Percentiles rank a stretch among this genome's conserved stretches.
Conservation (phyloP, 2,329 filamentous ascomycete genomes). For the Didymella pinodella region DNA sequence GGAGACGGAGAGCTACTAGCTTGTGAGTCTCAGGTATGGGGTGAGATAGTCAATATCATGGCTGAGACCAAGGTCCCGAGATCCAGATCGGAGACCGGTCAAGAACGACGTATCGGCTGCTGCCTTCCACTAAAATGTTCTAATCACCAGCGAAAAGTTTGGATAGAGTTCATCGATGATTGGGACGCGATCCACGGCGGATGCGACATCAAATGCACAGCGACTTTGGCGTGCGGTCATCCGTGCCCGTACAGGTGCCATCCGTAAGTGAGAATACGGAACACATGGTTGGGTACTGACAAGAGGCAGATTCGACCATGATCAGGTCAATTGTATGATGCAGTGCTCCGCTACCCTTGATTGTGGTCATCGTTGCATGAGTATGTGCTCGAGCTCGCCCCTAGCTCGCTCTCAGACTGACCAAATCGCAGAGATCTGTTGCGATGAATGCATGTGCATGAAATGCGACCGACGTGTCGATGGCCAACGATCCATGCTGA, state of each 20-base stretch:
- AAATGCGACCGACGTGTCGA: constrained; percentile 36
- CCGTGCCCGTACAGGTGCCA: constrained; percentile 46
- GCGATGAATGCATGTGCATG: constrained; percentile 41
- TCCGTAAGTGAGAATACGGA: constrained; percentile 28
- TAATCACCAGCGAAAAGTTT: constrained; percentile 63
- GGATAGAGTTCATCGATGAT: constrained; percentile 54
- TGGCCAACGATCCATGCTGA: constrained; percentile 39
- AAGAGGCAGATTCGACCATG: constrained; percentile 34
- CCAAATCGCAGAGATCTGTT: constrained; percentile 30
- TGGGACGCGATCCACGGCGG: constrained; percentile 45
- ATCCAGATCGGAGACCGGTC: constrained; percentile 32
- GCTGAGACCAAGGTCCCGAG: constrained; percentile 38
- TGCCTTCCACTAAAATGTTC: constrained; percentile 69
- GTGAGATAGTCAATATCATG: constrained; percentile 59
- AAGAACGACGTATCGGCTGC: constrained; percentile 54
- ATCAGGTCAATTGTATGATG: constrained; percentile 46
- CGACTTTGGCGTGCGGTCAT: constrained; percentile 45
- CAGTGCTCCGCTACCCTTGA: constrained; percentile 23
- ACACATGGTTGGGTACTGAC: constrained; percentile 1
- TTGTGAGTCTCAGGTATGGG: constrained; percentile 60
- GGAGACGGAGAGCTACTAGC: constrained; percentile 71
- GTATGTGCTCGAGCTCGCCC: constrained; percentile 7
- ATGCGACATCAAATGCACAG: constrained; percentile 39
- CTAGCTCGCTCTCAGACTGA: not conserved
- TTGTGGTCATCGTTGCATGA: constrained; percentile 44